Conservation (phyloP, 2,329 filamentous ascomycete genomes). For the Penicillium olsonii region DNA sequence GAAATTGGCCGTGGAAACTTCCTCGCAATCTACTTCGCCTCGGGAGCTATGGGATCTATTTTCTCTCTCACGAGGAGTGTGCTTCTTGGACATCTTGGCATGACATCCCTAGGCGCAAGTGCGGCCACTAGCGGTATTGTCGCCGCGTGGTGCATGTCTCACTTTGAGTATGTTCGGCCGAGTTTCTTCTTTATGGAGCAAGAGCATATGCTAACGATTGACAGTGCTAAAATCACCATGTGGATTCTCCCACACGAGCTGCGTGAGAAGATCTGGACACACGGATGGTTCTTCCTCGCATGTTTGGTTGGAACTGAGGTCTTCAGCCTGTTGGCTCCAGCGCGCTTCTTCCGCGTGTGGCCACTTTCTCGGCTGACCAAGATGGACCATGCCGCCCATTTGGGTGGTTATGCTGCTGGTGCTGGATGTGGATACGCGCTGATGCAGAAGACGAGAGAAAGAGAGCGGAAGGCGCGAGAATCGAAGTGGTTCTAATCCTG, state of each 20-base stretch:
- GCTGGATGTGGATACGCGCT: constrained; percentile 25
- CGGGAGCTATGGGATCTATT: constrained; percentile 51
- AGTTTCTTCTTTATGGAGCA: neutral
- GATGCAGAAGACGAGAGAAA: constrained; percentile 17
- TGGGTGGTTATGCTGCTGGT: constrained; percentile 45
- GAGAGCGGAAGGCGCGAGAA: constrained; percentile 16
- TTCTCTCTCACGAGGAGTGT: constrained; percentile 49
- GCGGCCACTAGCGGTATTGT: constrained; percentile 53
- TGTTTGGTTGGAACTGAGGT: constrained; percentile 41
- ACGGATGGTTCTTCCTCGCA: constrained; percentile 40
- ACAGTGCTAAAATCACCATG: constrained; percentile 44
- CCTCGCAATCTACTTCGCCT: constrained; percentile 53
- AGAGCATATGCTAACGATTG: constrained; percentile 1
- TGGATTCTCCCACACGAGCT: constrained; percentile 43
- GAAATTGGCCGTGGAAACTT: constrained; percentile 59
- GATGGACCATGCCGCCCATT: constrained; percentile 46
- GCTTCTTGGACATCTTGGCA: constrained; percentile 43
- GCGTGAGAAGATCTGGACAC: constrained; percentile 45
- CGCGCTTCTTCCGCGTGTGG: constrained; percentile 20
- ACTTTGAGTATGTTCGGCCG: constrained; percentile 41
- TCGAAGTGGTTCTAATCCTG: constrained; percentile 19
- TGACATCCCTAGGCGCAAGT: constrained; percentile 55
- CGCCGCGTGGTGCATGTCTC: constrained; percentile 52
- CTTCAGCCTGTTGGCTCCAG: constrained; percentile 31
- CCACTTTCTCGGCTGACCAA: constrained; percentile 31